These are phyloP conservation scores for Canna indica DNA, from an alignment of 176 grass and related monocot genomes.

Conservation along the genomic window DNA sequence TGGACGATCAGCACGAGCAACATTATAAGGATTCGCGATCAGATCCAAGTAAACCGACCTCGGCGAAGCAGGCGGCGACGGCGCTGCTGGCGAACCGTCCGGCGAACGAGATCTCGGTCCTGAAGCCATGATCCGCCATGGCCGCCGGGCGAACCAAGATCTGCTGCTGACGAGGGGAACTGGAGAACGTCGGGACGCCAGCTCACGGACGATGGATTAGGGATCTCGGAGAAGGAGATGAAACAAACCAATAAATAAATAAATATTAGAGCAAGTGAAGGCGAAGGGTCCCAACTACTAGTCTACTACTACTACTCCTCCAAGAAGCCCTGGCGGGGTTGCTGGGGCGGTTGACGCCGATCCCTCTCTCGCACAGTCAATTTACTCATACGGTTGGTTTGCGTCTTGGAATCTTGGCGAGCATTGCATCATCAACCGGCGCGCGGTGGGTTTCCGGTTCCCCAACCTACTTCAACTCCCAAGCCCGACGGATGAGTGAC, in stretches of 20 bases:
- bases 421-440: too few species aligned
- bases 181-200: background rate
- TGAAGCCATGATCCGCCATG: constrained; percentile 45
- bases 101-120: constrained; percentile 71
- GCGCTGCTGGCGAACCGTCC: constrained; percentile 87
- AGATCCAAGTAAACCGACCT: constrained; percentile 29
- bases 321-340: too few species aligned
- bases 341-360: too few species aligned
- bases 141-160: background rate
- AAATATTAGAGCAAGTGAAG: too few species aligned
- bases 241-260: background rate
- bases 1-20: background rate
- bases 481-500: too few species aligned
- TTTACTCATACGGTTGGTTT: too few species aligned
- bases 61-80: constrained; percentile 93
- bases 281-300: too few species aligned
- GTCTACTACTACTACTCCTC: too few species aligned
- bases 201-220: background rate
- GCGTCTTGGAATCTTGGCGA: too few species aligned
- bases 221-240: background rate
- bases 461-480: too few species aligned
- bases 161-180: background rate
- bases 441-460: too few species aligned
- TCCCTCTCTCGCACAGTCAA: too few species aligned
- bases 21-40: background rate